These are phyloP conservation scores for Pneumocystis sp. DNA, from an alignment of 1,139 yeast species.

Conservation along the genomic window DNA sequence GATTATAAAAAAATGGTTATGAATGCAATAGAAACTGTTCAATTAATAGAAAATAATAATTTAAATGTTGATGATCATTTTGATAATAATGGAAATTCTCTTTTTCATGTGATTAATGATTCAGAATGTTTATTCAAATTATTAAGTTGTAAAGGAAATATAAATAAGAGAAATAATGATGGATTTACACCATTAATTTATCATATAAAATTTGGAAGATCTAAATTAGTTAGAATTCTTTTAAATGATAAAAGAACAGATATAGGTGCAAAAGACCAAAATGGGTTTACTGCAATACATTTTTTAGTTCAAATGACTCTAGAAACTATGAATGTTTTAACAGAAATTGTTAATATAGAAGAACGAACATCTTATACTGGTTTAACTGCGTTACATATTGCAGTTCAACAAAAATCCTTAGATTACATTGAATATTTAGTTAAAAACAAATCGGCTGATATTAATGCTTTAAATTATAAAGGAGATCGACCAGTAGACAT, in stretches of 20 bases:
- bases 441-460: neutral
- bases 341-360: slow-evolving; percentile 15
- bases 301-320: slow-evolving; percentile 6
- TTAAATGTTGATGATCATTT: slow-evolving; percentile 35
- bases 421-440: neutral
- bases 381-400: slow-evolving; percentile 22
- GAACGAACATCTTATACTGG: slow-evolving; percentile 17
- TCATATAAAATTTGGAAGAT: slow-evolving; percentile 54
- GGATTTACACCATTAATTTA: slow-evolving; percentile 56
- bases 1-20: slow-evolving; percentile 40
- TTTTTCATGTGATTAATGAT: slow-evolving; percentile 54
- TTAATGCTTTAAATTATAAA: neutral
- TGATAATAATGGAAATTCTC: slow-evolving; percentile 58
- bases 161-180: slow-evolving; percentile 48
- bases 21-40: slow-evolving; percentile 30
- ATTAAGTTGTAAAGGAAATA: slow-evolving; percentile 29
- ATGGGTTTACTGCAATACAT: slow-evolving; percentile 15
- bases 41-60: slow-evolving; percentile 3
- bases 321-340: slow-evolving; percentile 5
- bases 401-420: slow-evolving; percentile 4
- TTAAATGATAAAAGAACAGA: slow-evolving; percentile 20
- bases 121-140: slow-evolving; percentile 29
- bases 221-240: slow-evolving; percentile 38
- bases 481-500: slow-evolving; percentile 32
- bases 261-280: slow-evolving; percentile 15